Conservation (phyloP, 306 rosid genomes). For the Acacia melanoxylon region DNA sequence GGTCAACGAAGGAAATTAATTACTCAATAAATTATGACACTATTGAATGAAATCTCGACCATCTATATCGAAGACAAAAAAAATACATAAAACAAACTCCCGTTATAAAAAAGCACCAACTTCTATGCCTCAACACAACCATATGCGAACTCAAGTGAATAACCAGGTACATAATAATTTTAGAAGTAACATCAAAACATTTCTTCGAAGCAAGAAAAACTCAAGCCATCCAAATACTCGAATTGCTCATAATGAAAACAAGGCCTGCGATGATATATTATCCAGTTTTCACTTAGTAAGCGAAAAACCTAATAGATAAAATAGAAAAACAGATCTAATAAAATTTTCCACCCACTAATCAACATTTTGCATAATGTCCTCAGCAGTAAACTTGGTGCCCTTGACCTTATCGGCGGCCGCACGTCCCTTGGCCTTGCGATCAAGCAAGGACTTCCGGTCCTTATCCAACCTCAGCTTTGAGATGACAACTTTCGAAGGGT, state of each 20-base stretch:
- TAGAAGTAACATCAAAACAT: slow-evolving; percentile 26
- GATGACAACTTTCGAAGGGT: slow-evolving; percentile 76
- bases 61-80: neutral
- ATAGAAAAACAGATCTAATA: neutral
- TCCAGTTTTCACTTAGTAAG: slow-evolving; percentile 3
- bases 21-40: neutral
- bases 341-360: slow-evolving; percentile 43
- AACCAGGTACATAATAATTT: neutral
- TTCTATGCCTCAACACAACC: neutral
- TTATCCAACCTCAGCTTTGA: slow-evolving; percentile 86
- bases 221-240: neutral
- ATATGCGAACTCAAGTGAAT: neutral
- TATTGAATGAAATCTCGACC: neutral
- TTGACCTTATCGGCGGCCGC: slow-evolving; percentile 95
- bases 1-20: neutral
- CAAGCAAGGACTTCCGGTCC: slow-evolving; percentile 84
- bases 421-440: slow-evolving; percentile 94
- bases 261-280: slow-evolving; percentile 21
- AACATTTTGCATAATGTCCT: slow-evolving; percentile 85
- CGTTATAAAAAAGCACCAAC: neutral
- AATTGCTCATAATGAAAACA: slow-evolving; percentile 29
- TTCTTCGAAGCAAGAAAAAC: slow-evolving; percentile 28
- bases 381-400: slow-evolving; percentile 91
- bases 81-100: too few species aligned
- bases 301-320: slow-evolving; percentile 3